phyloP scores from a whole-genome alignment of 805 yeast species.

The Candida pini region DNA sequence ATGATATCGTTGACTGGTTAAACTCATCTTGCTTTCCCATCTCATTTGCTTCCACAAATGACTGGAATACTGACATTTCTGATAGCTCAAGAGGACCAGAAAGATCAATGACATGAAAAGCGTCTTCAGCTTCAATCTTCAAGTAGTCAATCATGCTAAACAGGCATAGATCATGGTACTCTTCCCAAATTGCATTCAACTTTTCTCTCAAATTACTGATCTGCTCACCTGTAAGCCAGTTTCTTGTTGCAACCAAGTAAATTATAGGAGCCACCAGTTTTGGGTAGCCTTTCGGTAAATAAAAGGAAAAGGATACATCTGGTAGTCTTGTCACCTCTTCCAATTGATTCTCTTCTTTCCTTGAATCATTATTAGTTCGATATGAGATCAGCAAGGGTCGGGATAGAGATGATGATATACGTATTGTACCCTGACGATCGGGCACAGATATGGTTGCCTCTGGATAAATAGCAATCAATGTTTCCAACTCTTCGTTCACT shows the following conservation, averaged over 20 bases:
- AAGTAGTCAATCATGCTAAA: slow-evolving; percentile 40
- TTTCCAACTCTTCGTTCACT: slow-evolving; percentile 34
- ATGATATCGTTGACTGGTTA: slow-evolving; percentile 34
- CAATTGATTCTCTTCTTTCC: slow-evolving; percentile 5
- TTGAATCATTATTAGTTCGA: too few species aligned
- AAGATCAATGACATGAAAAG: slow-evolving; percentile 11
- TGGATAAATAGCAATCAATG: slow-evolving; percentile 37
- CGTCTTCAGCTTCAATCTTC: slow-evolving; percentile 15
- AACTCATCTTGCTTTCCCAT: slow-evolving; percentile 25
- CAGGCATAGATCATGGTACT: slow-evolving; percentile 32
- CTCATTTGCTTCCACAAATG: slow-evolving; percentile 18
- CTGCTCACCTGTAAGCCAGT: slow-evolving; percentile 26
- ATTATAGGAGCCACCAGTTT: slow-evolving; percentile 24
- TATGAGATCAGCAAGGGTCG: too few species aligned
- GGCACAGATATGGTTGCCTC: slow-evolving; percentile 20
- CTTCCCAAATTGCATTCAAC: slow-evolving; percentile 31
- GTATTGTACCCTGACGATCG: slow-evolving; percentile 20
- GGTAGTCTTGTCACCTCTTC: slow-evolving; percentile 20
- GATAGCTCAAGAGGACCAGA: slow-evolving; percentile 2
- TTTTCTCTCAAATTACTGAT: slow-evolving; percentile 11
- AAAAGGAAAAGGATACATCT: slow-evolving; percentile 25
- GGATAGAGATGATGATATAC: slow-evolving; percentile 24
- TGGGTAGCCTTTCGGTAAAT: slow-evolving; percentile 34
- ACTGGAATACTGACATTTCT: slow-evolving; percentile 5
- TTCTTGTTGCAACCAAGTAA: slow-evolving; percentile 18